Base-by-base conservation (phyloP, 1,139 yeast species). In the Saccharomyces hybrid region DNA sequence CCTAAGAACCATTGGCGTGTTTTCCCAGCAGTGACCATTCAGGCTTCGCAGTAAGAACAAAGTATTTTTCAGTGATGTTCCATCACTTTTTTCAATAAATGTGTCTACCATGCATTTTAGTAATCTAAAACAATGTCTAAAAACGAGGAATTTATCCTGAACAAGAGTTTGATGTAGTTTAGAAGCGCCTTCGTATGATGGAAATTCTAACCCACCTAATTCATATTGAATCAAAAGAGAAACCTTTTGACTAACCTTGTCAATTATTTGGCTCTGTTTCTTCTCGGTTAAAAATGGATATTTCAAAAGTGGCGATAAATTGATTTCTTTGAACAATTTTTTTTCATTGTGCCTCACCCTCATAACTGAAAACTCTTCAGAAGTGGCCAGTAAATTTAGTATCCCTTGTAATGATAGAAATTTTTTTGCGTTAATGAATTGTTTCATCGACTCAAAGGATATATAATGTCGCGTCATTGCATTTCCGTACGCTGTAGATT, bases 391-490 rank as follows among this genome's bases (percentile, higher is more conserved):
- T 5, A 73, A 25, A 1, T 51, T 41, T 7, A 78, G 55, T 2
- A 74, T 49, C 1, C 69, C 71, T 0, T 57, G 48, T 0, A 74
- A 46, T 0, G 64, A 49, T 16, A 60, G 55, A 5, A 58, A 52
- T 0, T 34, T 11, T 1, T 57, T 19, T 1, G 64, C 51, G 7
- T 60, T 59, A 8, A 76, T 61, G 28, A 78, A 62, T 2, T n/a
- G 31, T 52, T 72, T 73, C 67, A 77, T 73, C 0, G 81, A 77
- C 2, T 70, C 73, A 55, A 75, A 75, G 5, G 67, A 56, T 5
- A 80, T 67, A 60, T 78, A 78, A 57, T 77, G 78, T 54, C 72
- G 73, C 2, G 78, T 72, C 81, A 79, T 74, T 0, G 80, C 72
- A 19, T 65, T 62, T 0, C 83, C 82, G 63, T 61, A 77, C 0